A percentile compares a stretch with the other conserved stretches of the same genome.
phyloP scores from a whole-genome alignment of 192 early-diverging fungal species.

The Geranomyces variabilis region DNA sequence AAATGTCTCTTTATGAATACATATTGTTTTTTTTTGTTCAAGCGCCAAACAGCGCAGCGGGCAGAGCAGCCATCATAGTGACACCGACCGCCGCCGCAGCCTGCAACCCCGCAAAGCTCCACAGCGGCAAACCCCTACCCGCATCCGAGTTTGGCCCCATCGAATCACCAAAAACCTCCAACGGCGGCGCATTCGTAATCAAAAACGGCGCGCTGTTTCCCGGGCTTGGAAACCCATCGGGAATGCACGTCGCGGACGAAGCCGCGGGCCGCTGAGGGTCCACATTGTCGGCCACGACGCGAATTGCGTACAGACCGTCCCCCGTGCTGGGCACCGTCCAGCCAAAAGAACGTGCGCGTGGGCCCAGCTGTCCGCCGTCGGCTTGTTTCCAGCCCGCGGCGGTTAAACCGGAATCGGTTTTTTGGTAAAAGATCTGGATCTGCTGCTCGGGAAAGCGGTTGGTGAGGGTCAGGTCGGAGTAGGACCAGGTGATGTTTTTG shows the following conservation, averaged over 20 bases:
- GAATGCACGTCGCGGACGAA: conserved; percentile 8
- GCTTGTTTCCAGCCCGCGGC: conserved; percentile 24
- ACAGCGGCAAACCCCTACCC: neutral
- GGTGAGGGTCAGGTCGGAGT: conserved; percentile 28
- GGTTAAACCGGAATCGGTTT: neutral
- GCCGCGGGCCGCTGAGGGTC: conserved; percentile 22
- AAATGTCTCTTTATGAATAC: too few species aligned
- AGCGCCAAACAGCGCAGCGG: too few species aligned
- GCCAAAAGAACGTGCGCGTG: conserved; percentile 1
- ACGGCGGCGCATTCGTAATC: conserved; percentile 21
- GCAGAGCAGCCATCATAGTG: too few species aligned
- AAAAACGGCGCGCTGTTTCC: conserved; percentile 11
- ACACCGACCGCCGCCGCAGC: neutral
- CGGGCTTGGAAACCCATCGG: conserved; percentile 26
- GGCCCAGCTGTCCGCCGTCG: neutral
- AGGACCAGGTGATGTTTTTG: conserved; percentile 40
- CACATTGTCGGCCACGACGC: conserved; percentile 33
- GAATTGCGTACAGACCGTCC: conserved; percentile 30
- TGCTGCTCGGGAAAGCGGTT: conserved; percentile 20
- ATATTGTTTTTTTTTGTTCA: too few species aligned
- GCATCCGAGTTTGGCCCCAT: conserved; percentile 25
- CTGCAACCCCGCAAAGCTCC: neutral
- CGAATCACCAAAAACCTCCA: conserved; percentile 10
- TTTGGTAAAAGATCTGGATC: conserved; percentile 32
- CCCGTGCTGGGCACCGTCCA: conserved; percentile 32